Base-by-base conservation (phyloP, 2,329 filamentous ascomycete genomes). In the Microsporum audouinii region DNA sequence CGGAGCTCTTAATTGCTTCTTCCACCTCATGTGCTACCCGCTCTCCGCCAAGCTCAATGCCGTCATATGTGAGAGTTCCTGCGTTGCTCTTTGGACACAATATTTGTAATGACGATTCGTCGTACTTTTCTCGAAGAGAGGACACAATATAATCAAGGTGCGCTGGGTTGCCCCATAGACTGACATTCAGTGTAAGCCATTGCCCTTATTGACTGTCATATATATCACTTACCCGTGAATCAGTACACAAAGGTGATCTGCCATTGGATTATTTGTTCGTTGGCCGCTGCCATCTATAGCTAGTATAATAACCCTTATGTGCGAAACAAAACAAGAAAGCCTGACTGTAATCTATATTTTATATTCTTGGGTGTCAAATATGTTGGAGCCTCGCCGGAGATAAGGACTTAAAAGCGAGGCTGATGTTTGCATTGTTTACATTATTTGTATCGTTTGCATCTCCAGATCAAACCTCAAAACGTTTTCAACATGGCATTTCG, bases 41-140 rank as follows among this genome's bases (percentile, higher is more conserved):
- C 67, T 89, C 84, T 60, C 84, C 87, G 62, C 86, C 86, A 5
- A 85, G 74, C 66, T 88, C 86, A 65, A 88, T 83, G 64, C 85
- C 83, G 72, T 86, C 83, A 69, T 85, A 86, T 7, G 83, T 86
- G 68, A 80, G 80, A 64, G 75, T 80, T 41, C 83, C 80, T 34
- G 78, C 73, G 64, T 85, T 86, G 64, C 78, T 76, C 68, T 81
- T 80, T 5, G 79, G 77, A 5, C 80, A 75, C 10, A 85, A 75
- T 45, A 86, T 77, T 63, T 84, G 77, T n/a, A 86, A 71, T 2
- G 39, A 33, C 47, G 74, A 68, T 57, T 79, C 75, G 3, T 75
- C 68, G 65, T 82, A 76, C 63, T 76, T 73, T 23, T 81, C 76
- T 60, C 76, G 76, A 6, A 86, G 72, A 2, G 79, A 76, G 1